These are phyloP conservation scores for Fusarium xyrophilum DNA, from an alignment of 2,329 filamentous ascomycete genomes.

Conservation along the genomic window DNA sequence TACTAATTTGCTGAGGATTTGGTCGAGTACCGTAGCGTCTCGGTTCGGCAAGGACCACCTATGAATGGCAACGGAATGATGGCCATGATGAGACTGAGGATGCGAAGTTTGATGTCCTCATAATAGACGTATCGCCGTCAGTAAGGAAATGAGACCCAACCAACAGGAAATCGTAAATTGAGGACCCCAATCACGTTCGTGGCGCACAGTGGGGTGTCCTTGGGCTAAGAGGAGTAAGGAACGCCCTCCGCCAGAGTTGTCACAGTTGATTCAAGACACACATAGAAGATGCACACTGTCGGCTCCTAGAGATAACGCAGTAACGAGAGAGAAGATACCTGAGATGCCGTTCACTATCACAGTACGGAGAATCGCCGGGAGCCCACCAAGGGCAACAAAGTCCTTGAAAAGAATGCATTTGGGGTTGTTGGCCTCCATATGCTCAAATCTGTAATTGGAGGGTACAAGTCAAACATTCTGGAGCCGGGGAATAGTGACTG, in stretches of 20 bases:
- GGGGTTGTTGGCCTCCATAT: constrained; percentile 8
- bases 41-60: constrained; percentile 1
- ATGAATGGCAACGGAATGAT: constrained; percentile 19
- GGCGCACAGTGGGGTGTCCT: constrained; percentile 11
- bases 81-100: background rate
- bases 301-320: background rate
- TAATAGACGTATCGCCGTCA: background rate
- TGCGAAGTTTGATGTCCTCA: background rate
- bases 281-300: background rate
- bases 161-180: constrained; percentile 16
- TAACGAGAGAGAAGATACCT: background rate
- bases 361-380: background rate
- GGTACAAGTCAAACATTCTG: constrained; percentile 22
- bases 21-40: constrained; percentile 3
- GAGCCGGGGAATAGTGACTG: constrained; percentile 18
- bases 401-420: constrained; percentile 4
- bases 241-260: background rate
- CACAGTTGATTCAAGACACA: background rate
- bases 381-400: background rate
- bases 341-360: background rate
- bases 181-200: constrained; percentile 20
- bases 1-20: constrained; percentile 3
- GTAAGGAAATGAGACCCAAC: constrained; percentile 10
- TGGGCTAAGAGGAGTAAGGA: background rate
- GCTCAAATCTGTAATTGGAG: constrained; percentile 22